These are phyloP conservation scores for Vigna angularis DNA, from an alignment of 306 rosid genomes.

Conservation along the genomic window DNA sequence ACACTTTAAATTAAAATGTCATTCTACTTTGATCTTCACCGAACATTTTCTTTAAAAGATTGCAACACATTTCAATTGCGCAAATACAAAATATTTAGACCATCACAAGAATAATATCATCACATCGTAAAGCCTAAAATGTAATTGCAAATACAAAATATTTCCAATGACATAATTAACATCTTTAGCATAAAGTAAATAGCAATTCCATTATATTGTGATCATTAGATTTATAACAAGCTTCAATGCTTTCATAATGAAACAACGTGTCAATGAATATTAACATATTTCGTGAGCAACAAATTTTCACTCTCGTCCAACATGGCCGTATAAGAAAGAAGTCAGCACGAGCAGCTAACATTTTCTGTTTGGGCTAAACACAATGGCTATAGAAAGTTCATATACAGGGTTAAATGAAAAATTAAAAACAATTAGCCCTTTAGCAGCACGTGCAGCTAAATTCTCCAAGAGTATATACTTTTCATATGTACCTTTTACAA, in stretches of 20 bases:
- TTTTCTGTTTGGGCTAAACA: slow-evolving; percentile 5
- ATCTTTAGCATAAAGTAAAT: slow-evolving; percentile 3
- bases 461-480: not conserved
- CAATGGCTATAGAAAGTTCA: not conserved
- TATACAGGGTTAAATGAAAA: slow-evolving; percentile 30
- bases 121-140: not conserved
- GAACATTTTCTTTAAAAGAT: no score
- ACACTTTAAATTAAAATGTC: not conserved
- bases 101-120: slow-evolving; percentile 6
- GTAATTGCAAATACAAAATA: not conserved
- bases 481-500: not conserved
- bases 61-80: not conserved
- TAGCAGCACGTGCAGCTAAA: slow-evolving; percentile 2
- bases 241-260: not conserved
- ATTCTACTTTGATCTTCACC: no score
- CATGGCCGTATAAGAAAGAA: not conserved
- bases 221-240: not conserved
- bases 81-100: not conserved
- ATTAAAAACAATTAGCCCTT: not conserved
- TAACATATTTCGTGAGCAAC: not conserved
- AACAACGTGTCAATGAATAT: not conserved
- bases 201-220: not conserved
- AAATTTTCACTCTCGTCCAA: slow-evolving; percentile 19
- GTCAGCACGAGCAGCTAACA: not conserved
- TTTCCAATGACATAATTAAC: not conserved